Percentiles rank a stretch among this genome's conserved stretches.
phyloP scores from a whole-genome alignment of 1,284 basidiomycete species.

The Naganishia sp. region DNA sequence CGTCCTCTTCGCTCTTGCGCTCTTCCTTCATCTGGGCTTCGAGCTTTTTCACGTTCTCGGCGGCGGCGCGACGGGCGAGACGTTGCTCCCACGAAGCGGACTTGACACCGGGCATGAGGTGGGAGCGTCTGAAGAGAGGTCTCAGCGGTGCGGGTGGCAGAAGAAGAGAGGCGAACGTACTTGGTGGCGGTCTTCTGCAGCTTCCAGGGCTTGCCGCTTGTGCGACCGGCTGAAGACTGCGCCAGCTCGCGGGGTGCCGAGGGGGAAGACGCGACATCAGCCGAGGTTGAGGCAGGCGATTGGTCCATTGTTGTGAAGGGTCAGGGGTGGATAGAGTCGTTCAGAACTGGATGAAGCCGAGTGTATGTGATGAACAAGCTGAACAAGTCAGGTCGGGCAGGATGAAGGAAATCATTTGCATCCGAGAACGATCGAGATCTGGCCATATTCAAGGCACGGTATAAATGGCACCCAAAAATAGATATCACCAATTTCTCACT shows the following conservation, averaged over 20 bases:
- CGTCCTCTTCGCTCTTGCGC: slow-evolving; percentile 45
- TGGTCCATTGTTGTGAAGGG: too few relatives aligned
- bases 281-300: too few relatives aligned
- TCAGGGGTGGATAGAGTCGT: neutral
- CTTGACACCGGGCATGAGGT: slow-evolving; percentile 46
- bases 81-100: slow-evolving; percentile 47
- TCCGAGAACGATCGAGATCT: slow-evolving; percentile 10
- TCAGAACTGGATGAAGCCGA: neutral
- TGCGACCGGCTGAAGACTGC: slow-evolving; percentile 44
- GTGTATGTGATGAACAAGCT: neutral
- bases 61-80: slow-evolving; percentile 45
- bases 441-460: too few relatives aligned
- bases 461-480: neutral
- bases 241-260: slow-evolving; percentile 33
- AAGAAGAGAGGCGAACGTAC: slow-evolving; percentile 19
- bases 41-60: slow-evolving; percentile 46
- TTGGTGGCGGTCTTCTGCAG: slow-evolving; percentile 45
- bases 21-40: slow-evolving; percentile 54
- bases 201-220: slow-evolving; percentile 52
- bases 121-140: slow-evolving; percentile 37
- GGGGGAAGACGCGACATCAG: neutral
- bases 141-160: neutral
- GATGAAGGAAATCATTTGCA: slow-evolving; percentile 10
- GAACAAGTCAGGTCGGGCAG: neutral
- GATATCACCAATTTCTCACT: slow-evolving; percentile 14